phyloP scores from a whole-genome alignment of 208 protist genomes.

The Trypanosoma conorhini region DNA sequence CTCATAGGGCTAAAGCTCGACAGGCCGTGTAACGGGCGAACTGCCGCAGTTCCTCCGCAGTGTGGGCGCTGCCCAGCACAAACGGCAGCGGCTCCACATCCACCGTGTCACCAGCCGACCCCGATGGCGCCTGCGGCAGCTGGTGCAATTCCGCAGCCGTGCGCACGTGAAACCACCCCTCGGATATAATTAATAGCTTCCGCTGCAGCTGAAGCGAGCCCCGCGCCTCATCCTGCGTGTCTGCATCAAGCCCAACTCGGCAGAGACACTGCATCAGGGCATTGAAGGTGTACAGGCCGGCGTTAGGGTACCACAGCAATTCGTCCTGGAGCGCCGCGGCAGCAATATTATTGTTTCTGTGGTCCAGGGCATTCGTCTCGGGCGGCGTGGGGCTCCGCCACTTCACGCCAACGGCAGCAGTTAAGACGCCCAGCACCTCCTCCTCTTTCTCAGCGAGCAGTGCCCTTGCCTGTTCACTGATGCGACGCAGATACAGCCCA shows the following conservation, averaged over 20 bases:
- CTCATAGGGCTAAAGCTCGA: conserved; percentile 21
- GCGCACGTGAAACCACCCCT: conserved; percentile 61
- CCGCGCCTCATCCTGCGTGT: neutral
- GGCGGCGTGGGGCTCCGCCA: conserved; percentile 9
- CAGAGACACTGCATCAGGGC: conserved; percentile 37
- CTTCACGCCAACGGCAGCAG: conserved; percentile 47
- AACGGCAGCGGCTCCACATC: conserved; percentile 52
- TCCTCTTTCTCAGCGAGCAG: conserved; percentile 22
- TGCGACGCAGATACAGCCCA: conserved; percentile 25
- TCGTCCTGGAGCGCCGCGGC: conserved; percentile 10
- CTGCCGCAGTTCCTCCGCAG: conserved; percentile 41
- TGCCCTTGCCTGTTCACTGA: conserved; percentile 18
- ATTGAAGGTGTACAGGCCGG: conserved; percentile 69
- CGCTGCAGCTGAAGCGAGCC: conserved; percentile 18
- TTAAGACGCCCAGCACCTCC: conserved; percentile 48
- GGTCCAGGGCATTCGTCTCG: neutral
- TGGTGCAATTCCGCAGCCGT: conserved; percentile 49
- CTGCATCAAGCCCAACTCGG: conserved; percentile 9
- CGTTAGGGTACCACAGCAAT: conserved; percentile 47
- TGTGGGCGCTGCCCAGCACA: conserved; percentile 50
- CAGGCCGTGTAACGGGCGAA: conserved; percentile 54
- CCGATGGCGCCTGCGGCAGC: neutral
- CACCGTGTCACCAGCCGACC: conserved; percentile 9
- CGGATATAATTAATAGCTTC: conserved; percentile 57
- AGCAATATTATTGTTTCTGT: neutral